Conservation (phyloP, 257 asterid genomes). For the Nicotiana benthamiana region DNA sequence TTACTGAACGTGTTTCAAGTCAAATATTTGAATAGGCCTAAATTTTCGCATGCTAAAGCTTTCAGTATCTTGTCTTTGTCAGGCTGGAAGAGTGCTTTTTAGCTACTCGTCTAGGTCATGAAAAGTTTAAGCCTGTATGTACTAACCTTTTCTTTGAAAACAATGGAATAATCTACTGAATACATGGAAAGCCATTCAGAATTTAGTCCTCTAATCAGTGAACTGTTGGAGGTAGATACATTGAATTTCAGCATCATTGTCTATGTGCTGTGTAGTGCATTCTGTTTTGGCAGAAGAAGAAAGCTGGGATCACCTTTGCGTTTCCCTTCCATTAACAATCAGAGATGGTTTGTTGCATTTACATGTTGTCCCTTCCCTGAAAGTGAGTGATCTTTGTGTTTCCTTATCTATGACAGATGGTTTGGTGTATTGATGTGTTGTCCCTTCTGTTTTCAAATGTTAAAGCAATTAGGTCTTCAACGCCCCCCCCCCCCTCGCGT, state of each 20-base stretch:
- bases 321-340: not conserved
- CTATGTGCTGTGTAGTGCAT: not conserved
- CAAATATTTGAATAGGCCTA: not conserved
- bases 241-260: not conserved
- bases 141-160: not conserved
- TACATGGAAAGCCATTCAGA: not conserved
- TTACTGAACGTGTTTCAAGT: not conserved
- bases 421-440: conserved; percentile 1
- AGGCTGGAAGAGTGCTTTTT: not conserved
- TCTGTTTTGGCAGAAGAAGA: not conserved
- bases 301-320: not conserved
- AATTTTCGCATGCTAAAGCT: not conserved
- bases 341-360: not conserved
- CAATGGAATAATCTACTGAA: not conserved
- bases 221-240: not conserved
- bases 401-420: not conserved
- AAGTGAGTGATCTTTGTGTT: not conserved
- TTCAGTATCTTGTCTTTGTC: not conserved
- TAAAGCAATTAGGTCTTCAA: too few relatives aligned
- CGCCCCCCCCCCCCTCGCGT: too few relatives aligned
- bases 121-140: not conserved
- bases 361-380: not conserved
- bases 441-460: not conserved
- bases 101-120: not conserved
- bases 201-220: not conserved